These are phyloP conservation scores for Turritis glabra DNA, from an alignment of 345 rosid species.

Conservation along the genomic window DNA sequence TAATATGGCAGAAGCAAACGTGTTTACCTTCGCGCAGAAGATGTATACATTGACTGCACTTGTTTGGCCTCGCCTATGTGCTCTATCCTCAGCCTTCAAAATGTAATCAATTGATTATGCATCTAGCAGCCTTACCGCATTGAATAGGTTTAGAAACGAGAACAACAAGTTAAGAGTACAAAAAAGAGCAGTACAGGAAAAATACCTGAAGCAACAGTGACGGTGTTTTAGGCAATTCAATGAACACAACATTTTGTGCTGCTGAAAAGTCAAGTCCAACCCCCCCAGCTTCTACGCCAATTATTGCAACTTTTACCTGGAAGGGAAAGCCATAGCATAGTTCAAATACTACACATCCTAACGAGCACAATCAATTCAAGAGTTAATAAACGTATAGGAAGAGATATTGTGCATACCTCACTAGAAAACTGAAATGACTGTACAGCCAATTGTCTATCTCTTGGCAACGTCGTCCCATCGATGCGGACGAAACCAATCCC, in stretches of 20 bases:
- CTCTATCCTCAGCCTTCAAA: slow-evolving; percentile 94
- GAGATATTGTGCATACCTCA: slow-evolving; percentile 49
- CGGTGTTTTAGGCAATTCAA: slow-evolving; percentile 89
- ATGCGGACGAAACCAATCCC: slow-evolving; percentile 81
- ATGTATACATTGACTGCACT: slow-evolving; percentile 83
- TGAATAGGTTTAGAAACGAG: not conserved
- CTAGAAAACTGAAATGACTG: slow-evolving; percentile 63
- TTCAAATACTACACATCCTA: slow-evolving; percentile 23
- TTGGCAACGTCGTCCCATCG: slow-evolving; percentile 88
- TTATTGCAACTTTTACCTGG: slow-evolving; percentile 83
- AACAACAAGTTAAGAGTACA: slow-evolving; percentile 2
- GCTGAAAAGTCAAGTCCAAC: slow-evolving; percentile 95
- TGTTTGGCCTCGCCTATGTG: slow-evolving; percentile 89
- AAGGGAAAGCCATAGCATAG: slow-evolving; percentile 16
- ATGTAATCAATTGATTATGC: slow-evolving; percentile 30
- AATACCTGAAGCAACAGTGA: slow-evolving; percentile 92
- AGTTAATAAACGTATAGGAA: slow-evolving; percentile 6
- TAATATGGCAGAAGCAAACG: slow-evolving; percentile 16
- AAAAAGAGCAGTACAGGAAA: not conserved
- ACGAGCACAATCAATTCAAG: slow-evolving; percentile 13
- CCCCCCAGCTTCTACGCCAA: slow-evolving; percentile 93
- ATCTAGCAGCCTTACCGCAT: not conserved
- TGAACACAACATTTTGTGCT: slow-evolving; percentile 82
- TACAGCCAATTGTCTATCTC: slow-evolving; percentile 91
- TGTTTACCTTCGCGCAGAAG: slow-evolving; percentile 78